Percentiles rank a stretch among this genome's conserved stretches.
Evolutionary conservation across 2,329 filamentous ascomycete genomes (phyloP).

Genomic region (Trichophyton verrucosum): DNA sequence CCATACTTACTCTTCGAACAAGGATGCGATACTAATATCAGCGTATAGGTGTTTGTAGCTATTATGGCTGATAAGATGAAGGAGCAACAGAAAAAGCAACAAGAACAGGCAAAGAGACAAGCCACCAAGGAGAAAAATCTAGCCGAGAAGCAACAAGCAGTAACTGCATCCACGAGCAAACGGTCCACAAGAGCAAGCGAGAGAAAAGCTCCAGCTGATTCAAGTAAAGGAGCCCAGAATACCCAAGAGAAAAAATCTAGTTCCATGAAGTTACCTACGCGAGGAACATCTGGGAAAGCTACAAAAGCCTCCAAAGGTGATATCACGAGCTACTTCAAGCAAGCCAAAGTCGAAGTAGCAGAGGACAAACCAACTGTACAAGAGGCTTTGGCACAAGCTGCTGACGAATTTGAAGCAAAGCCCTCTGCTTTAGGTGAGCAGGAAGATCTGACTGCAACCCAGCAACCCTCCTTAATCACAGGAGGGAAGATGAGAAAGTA

Average conservation of each 20-base stretch:
- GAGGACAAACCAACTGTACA: constrained; percentile 42
- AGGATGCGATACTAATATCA: neutral
- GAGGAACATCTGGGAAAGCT: constrained; percentile 20
- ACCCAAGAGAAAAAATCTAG: constrained; percentile 3
- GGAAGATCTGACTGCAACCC: constrained; percentile 59
- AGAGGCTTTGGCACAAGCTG: constrained; percentile 47
- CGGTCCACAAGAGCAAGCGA: constrained; percentile 25
- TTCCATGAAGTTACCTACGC: constrained; percentile 17
- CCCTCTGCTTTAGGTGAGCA: constrained; percentile 51
- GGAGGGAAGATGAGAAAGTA: constrained; percentile 89
- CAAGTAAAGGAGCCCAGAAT: constrained; percentile 11
- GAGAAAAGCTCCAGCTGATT: constrained; percentile 14
- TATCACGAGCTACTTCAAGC: constrained; percentile 50
- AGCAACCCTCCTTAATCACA: constrained; percentile 72
- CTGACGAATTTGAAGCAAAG: constrained; percentile 45
- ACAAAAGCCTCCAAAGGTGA: constrained; percentile 23
- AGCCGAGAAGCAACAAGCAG: constrained; percentile 15
- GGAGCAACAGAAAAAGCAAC: constrained; percentile 31
- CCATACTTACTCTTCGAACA: neutral
- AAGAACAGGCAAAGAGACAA: constrained; percentile 30
- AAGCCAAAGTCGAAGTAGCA: constrained; percentile 43
- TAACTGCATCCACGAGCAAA: constrained; percentile 14
- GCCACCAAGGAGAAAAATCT: constrained; percentile 24
- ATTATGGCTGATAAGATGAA: constrained; percentile 41
- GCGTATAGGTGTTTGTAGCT: constrained; percentile 33